Evolutionary conservation across 2,329 filamentous ascomycete species (phyloP), one percentile per base, ranked within the genome.

Genomic region (Hypocreales sp.): DNA sequence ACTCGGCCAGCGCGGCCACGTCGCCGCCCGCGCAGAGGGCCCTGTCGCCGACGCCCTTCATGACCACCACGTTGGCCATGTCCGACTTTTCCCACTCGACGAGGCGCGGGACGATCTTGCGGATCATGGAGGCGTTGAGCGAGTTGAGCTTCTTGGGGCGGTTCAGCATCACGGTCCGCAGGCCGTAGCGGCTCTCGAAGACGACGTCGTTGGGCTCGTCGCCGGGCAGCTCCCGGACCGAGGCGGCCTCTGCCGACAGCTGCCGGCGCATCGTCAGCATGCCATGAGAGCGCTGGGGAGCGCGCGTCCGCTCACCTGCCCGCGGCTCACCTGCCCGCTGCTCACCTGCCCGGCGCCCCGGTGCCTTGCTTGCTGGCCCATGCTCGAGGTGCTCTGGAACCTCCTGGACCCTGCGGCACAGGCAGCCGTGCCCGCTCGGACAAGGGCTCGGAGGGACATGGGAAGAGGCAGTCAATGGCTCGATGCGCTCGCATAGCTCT

Each of bases 21-120:
- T 98, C 90, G 32, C 90, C 90, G 40, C 90, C 90, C 3, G 90
- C 84, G 50, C 90, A 98, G 41, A 98, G 78, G 15, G 87, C 82
- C 53, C 71, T 78, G 20, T 74, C 65, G 11, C 90, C 92, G 15
- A 79, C 72, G 35, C 90, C 90, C 55, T 93, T 93, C 52, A 98
- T 76, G 39, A 98, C 70, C 31, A 98, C 60, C 6, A 95, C 73
- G 51, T 92, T 93, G 30, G 90, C 86, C 58, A 98, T 65, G 47
- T 93, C 78, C 16, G 87, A 95, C 56, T 92, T 90, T 45, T 81
- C 73, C 86, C 86, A 98, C 62, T 95, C 87, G 46, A 81, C 64
- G 46, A 98, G 54, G 31, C 90, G 72, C 14, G 87, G 86, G 25
- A 84, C 61, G 42, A 98, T 95, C 60, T 98, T 95, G 44, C 81